Percentiles rank a stretch among this genome's conserved stretches.
Conservation (phyloP, 2,329 filamentous ascomycete species). For the Lasiodiplodia gonubiensis region DNA sequence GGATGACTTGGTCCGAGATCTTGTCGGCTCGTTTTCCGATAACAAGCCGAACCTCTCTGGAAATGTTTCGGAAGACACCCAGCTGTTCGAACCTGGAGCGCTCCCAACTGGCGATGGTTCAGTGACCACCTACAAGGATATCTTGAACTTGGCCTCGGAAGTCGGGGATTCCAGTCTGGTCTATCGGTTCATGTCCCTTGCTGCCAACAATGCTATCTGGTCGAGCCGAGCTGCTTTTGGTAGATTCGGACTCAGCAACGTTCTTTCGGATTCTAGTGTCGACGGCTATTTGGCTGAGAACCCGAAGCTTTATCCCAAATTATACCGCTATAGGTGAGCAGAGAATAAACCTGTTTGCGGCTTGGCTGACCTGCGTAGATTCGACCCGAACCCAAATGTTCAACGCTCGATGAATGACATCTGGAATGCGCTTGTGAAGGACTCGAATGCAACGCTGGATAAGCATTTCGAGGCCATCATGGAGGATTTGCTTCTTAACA, state of each 20-base stretch:
- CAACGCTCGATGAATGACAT: slow-evolving; percentile 97
- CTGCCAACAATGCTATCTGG: slow-evolving; percentile 95
- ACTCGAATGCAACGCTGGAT: slow-evolving; percentile 77
- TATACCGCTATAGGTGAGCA: slow-evolving; percentile 77
- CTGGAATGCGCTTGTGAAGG: slow-evolving; percentile 94
- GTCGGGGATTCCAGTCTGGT: slow-evolving; percentile 95
- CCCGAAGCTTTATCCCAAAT: slow-evolving; percentile 91
- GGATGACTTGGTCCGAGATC: slow-evolving; percentile 81
- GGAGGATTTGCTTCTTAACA: slow-evolving; percentile 81
- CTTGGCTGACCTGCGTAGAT: slow-evolving; percentile 50
- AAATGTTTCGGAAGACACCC: slow-evolving; percentile 87
- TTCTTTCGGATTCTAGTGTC: slow-evolving; percentile 81
- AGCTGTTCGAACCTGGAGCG: slow-evolving; percentile 90
- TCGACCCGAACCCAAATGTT: slow-evolving; percentile 93
- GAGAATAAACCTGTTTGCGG: not conserved
- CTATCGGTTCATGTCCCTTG: slow-evolving; percentile 98
- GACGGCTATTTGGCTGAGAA: slow-evolving; percentile 75
- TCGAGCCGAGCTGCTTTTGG: slow-evolving; percentile 96
- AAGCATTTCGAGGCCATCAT: slow-evolving; percentile 88
- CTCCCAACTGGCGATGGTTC: slow-evolving; percentile 89
- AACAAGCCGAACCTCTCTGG: slow-evolving; percentile 70
- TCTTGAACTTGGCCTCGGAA: slow-evolving; percentile 92
- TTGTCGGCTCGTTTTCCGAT: slow-evolving; percentile 85
- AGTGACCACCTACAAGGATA: slow-evolving; percentile 96
- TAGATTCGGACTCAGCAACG: slow-evolving; percentile 87